Percentiles rank a stretch among this genome's conserved stretches.
Evolutionary conservation across 1,139 yeast genomes (phyloP).

Genomic region (Candida sanyaensis): DNA sequence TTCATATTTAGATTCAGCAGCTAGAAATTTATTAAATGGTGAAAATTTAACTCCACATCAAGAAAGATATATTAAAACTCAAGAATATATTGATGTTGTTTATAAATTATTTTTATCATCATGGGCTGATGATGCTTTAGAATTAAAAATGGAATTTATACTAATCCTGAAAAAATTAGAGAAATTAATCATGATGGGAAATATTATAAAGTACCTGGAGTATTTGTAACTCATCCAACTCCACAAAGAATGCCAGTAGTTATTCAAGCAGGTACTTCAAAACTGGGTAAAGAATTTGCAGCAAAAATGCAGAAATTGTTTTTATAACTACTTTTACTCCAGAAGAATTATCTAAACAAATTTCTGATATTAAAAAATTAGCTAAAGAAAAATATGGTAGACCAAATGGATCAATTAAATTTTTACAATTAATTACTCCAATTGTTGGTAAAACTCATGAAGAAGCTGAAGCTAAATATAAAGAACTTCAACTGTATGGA

Average conservation of each 20-base stretch:
- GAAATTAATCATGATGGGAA: too few species aligned
- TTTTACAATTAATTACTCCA: slow-evolving; percentile 33
- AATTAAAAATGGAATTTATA: too few species aligned
- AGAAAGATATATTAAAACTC: too few species aligned
- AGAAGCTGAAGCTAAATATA: slow-evolving; percentile 32
- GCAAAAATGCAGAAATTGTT: slow-evolving; percentile 49
- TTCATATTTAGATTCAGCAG: too few species aligned
- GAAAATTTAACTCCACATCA: too few species aligned
- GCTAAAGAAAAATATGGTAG: slow-evolving; percentile 34
- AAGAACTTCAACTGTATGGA: slow-evolving; percentile 31
- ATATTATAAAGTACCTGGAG: slow-evolving; percentile 12
- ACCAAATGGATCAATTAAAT: slow-evolving; percentile 36
- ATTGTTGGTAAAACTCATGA: slow-evolving; percentile 38
- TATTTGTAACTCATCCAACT: slow-evolving; percentile 43
- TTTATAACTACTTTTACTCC: slow-evolving; percentile 36
- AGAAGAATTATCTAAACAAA: slow-evolving; percentile 28
- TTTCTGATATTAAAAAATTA: slow-evolving; percentile 26
- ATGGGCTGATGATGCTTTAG: too few species aligned
- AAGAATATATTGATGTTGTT: too few species aligned
- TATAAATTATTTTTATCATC: too few species aligned
- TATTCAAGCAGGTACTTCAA: slow-evolving; percentile 51
- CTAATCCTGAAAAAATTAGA: too few species aligned
- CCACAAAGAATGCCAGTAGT: slow-evolving; percentile 47
- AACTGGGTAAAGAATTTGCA: slow-evolving; percentile 43
- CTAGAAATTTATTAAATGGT: too few species aligned